These are phyloP conservation scores for Wallacemonas collosoma DNA, from an alignment of 208 protist genomes.

Conservation along the genomic window DNA sequence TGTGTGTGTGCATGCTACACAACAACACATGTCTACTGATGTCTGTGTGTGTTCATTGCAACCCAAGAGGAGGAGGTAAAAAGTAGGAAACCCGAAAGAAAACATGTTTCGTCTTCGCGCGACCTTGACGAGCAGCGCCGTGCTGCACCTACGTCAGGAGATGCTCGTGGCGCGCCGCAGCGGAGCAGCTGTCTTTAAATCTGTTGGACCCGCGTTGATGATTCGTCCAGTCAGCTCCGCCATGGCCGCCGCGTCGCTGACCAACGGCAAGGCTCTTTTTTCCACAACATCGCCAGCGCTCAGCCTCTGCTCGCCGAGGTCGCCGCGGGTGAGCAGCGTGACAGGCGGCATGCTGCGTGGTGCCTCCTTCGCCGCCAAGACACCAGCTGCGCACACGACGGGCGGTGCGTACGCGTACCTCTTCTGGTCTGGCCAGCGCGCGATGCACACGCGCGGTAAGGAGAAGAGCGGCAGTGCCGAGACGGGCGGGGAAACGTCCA, in stretches of 20 bases:
- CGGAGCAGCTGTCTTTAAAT: constrained; percentile 13
- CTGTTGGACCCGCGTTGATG: not conserved
- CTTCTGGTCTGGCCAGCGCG: constrained; percentile 23
- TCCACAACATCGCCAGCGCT: not conserved
- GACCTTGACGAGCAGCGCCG: constrained; percentile 9
- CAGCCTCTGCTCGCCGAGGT: not conserved
- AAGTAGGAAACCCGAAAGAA: not conserved
- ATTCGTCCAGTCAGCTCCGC: not conserved
- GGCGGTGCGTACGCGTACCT: constrained; percentile 9
- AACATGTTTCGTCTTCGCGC: constrained; percentile 14
- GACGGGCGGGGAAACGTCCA: not conserved
- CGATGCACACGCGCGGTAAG: constrained; percentile 28
- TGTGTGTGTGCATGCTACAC: too few relatives aligned
- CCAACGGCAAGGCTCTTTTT: not conserved
- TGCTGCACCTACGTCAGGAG: constrained; percentile 28
- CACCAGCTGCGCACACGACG: not conserved
- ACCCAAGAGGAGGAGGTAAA: not conserved
- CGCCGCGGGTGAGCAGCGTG: not conserved
- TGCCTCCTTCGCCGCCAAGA: not conserved
- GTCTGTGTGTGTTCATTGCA: too few relatives aligned
- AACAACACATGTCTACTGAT: too few relatives aligned
- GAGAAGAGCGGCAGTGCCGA: not conserved
- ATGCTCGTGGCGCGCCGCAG: constrained; percentile 23
- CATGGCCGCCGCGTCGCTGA: not conserved
- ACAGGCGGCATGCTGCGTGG: constrained; percentile 8